phyloP scores from a whole-genome alignment of 2,329 filamentous ascomycete genomes.

The Mycosphaerelloides madeirae region DNA sequence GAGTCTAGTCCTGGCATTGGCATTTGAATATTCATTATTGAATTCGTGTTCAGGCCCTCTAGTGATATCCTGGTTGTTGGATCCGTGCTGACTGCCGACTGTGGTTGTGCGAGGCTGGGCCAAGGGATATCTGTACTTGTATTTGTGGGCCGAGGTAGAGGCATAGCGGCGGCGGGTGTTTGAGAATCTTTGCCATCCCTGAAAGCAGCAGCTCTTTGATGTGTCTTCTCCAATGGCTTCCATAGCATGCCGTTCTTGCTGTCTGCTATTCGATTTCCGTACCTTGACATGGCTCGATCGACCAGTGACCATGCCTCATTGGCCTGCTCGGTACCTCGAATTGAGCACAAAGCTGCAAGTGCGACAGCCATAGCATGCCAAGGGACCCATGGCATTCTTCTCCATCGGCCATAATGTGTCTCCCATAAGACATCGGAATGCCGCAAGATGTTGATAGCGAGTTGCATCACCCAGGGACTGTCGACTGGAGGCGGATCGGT shows the following conservation, averaged over 20 bases:
- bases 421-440: slow-evolving; percentile 21
- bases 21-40: background rate
- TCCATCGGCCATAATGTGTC: slow-evolving; percentile 33
- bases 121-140: no score
- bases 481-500: slow-evolving; percentile 28
- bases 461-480: slow-evolving; percentile 28
- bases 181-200: slow-evolving; percentile 14
- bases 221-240: slow-evolving; percentile 51
- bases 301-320: slow-evolving; percentile 49
- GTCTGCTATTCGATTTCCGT: slow-evolving; percentile 47
- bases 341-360: slow-evolving; percentile 49
- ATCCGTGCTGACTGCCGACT: no score
- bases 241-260: slow-evolving; percentile 49
- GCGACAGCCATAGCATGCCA: slow-evolving; percentile 54
- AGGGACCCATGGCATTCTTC: slow-evolving; percentile 52
- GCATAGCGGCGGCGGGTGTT: background rate
- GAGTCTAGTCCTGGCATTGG: slow-evolving; percentile 5
- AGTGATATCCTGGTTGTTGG: no score
- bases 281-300: slow-evolving; percentile 43
- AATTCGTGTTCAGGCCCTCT: background rate
- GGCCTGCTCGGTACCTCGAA: slow-evolving; percentile 44
- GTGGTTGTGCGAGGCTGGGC: no score
- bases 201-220: slow-evolving; percentile 43
- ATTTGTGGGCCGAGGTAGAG: no score
- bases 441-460: slow-evolving; percentile 46